Evolutionary conservation across 2,329 filamentous ascomycete species (phyloP).

Genomic region (Fusarium devonianum): DNA sequence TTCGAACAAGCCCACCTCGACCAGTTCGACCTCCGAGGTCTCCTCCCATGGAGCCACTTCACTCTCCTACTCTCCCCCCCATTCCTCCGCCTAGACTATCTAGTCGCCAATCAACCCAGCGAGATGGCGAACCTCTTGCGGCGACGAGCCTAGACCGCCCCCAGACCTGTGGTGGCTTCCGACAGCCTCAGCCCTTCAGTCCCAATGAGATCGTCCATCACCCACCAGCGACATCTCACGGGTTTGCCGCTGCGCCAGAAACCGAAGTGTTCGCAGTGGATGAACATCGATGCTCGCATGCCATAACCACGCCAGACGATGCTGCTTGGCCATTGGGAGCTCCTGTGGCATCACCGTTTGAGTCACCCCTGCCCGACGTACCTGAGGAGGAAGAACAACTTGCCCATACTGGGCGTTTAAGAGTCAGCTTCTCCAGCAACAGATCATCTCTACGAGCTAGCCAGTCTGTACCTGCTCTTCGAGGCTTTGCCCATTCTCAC

Average conservation of each 20-base stretch:
- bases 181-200: slow-evolving; percentile 54
- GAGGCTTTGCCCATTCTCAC: slow-evolving; percentile 51
- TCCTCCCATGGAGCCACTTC: slow-evolving; percentile 33
- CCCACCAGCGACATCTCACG: slow-evolving; percentile 24
- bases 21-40: slow-evolving; percentile 54
- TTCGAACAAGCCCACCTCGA: slow-evolving; percentile 56
- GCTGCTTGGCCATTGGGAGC: slow-evolving; percentile 51
- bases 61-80: slow-evolving; percentile 47
- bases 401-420: slow-evolving; percentile 48
- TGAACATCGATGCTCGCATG: slow-evolving; percentile 45
- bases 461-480: slow-evolving; percentile 62
- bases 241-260: slow-evolving; percentile 16
- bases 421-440: slow-evolving; percentile 56
- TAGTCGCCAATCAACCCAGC: slow-evolving; percentile 60
- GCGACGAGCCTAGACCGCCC: slow-evolving; percentile 52
- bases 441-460: slow-evolving; percentile 61
- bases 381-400: slow-evolving; percentile 68
- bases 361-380: slow-evolving; percentile 62
- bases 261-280: slow-evolving; percentile 13
- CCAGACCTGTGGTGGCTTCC: slow-evolving; percentile 54
- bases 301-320: slow-evolving; percentile 53
- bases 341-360: slow-evolving; percentile 39
- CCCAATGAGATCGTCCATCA: slow-evolving; percentile 37
- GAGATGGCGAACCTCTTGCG: slow-evolving; percentile 50
- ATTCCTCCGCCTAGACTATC: slow-evolving; percentile 62